Evolutionary conservation across 177 flowering plant species (phyloP).

Genomic region (Vitis hybrid): DNA sequence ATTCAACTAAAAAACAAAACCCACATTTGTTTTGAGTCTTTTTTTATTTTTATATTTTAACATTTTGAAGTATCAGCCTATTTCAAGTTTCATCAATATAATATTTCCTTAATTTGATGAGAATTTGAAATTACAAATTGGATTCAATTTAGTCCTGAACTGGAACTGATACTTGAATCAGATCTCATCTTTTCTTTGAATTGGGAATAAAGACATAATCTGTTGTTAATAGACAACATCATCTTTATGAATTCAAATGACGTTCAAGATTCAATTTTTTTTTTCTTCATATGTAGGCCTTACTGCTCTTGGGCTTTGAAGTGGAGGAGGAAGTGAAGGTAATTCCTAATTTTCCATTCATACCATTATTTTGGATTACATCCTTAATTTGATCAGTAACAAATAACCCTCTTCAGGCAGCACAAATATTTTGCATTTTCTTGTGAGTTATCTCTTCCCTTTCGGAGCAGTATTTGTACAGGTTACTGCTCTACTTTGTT

Average conservation of each 20-base stretch:
- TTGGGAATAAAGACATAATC: background rate
- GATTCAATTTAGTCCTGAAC: background rate
- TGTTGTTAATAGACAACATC: background rate
- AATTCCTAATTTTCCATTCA: conserved; percentile 3
- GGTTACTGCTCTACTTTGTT: background rate
- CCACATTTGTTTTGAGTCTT: too few species aligned
- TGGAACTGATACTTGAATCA: background rate
- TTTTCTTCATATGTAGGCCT: conserved; percentile 46
- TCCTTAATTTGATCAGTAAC: background rate
- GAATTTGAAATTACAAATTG: background rate
- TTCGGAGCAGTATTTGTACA: background rate
- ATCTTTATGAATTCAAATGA: background rate
- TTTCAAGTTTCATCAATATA: background rate
- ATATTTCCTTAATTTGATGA: background rate
- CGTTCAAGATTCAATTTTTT: background rate
- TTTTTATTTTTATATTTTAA: background rate
- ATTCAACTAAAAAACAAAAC: background rate
- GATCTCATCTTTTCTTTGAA: background rate
- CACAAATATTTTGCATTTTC: too few species aligned
- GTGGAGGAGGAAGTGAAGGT: conserved; percentile 66
- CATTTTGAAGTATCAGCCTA: background rate
- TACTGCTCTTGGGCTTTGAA: conserved; percentile 73
- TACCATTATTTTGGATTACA: background rate
- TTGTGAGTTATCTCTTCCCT: too few species aligned
- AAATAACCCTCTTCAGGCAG: too few species aligned